phyloP scores from a whole-genome alignment of 345 rosid species.

The Rhodomyrtus tomentosa region DNA sequence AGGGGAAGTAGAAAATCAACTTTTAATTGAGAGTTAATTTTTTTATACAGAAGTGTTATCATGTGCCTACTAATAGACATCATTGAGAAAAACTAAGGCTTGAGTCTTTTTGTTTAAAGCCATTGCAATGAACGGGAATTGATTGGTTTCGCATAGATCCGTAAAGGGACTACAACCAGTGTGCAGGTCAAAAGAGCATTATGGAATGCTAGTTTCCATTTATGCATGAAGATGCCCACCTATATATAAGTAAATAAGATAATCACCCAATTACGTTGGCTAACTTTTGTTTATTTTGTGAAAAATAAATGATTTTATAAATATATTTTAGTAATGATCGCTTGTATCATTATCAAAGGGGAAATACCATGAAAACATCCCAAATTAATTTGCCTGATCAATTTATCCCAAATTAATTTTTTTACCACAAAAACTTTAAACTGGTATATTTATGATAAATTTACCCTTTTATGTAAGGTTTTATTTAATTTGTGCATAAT shows the following conservation, averaged over 20 bases:
- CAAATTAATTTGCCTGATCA: accelerated
- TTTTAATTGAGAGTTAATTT: too few relatives aligned
- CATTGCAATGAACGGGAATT: background rate
- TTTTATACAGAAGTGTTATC: too few relatives aligned
- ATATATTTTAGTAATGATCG: accelerated
- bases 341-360: background rate
- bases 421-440: too few relatives aligned
- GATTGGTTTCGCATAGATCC: background rate
- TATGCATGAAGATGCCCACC: background rate
- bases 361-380: background rate
- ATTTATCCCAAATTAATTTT: too few relatives aligned
- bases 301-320: background rate
- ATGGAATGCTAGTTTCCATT: background rate
- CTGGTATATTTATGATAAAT: too few relatives aligned
- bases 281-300: accelerated
- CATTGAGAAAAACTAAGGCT: background rate
- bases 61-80: too few relatives aligned
- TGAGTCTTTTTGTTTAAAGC: background rate
- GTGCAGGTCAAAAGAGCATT: background rate
- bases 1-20: too few relatives aligned
- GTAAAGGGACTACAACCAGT: background rate
- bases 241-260: background rate
- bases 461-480: too few relatives aligned
- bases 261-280: accelerated
- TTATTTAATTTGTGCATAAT: too few relatives aligned